Percentiles rank a stretch among this genome's conserved stretches.
Evolutionary conservation across 2,329 filamentous ascomycete species (phyloP).

Genomic region (Clarireedia monteithiana): DNA sequence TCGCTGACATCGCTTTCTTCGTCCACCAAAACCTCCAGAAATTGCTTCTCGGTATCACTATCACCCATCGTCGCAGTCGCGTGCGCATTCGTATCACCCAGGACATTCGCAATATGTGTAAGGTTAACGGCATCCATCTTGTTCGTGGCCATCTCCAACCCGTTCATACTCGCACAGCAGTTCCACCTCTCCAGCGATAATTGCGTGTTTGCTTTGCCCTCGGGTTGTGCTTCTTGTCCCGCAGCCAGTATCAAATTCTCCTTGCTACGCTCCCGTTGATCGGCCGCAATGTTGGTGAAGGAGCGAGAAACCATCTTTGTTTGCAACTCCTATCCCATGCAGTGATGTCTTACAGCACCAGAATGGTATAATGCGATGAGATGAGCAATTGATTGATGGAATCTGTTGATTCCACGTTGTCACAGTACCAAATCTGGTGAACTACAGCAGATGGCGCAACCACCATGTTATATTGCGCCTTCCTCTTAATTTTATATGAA

Average conservation of each 20-base stretch:
- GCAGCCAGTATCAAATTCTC: not conserved
- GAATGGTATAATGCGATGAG: not conserved
- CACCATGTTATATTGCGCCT: not conserved
- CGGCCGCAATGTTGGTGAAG: not conserved
- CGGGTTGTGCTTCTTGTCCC: not conserved
- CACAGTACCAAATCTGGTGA: not conserved
- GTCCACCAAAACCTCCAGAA: not conserved
- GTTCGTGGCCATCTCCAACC: not conserved
- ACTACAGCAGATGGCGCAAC: not conserved
- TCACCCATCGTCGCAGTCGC: not conserved
- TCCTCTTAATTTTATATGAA: not conserved
- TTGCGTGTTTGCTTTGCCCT: not conserved
- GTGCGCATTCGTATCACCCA: not conserved
- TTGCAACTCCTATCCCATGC: not conserved
- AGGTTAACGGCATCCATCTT: too few species aligned
- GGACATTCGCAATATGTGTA: not conserved
- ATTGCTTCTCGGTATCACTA: not conserved
- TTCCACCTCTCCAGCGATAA: conserved; percentile 5
- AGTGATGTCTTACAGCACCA: not conserved
- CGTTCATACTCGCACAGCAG: conserved; percentile 7
- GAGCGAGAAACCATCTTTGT: not conserved
- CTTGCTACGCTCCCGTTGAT: not conserved
- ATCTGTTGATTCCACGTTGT: not conserved
- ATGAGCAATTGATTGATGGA: not conserved
- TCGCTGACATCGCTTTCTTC: not conserved